A percentile compares a stretch with the other conserved stretches of the same genome.
phyloP scores from a whole-genome alignment of 1,284 basidiomycete species.

The Trichosporon sp. region DNA sequence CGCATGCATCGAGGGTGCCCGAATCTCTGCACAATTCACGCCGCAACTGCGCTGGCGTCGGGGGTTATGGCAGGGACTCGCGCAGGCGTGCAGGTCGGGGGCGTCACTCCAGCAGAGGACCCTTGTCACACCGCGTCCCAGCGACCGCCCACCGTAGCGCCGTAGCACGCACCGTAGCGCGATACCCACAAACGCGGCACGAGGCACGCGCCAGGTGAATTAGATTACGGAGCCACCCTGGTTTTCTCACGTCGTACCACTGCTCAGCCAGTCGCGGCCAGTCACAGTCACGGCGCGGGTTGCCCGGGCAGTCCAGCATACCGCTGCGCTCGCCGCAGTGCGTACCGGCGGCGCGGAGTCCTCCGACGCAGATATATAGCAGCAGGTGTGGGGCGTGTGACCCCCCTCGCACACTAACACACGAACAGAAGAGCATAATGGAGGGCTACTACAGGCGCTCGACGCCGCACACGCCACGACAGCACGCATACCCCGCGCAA shows the following conservation, averaged over 20 bases:
- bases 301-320: too few relatives aligned
- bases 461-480: not conserved
- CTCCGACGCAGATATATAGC: not conserved
- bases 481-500: not conserved
- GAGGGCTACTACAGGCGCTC: not conserved
- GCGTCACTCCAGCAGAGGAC: not conserved
- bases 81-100: not conserved
- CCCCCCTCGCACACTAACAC: not conserved
- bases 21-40: too few relatives aligned
- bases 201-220: not conserved
- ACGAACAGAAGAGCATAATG: not conserved
- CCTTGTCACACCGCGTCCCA: not conserved
- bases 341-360: not conserved
- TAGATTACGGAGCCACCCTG: not conserved
- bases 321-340: not conserved
- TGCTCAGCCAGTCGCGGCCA: not conserved
- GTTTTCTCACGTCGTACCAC: constrained; percentile 1
- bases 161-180: too few relatives aligned
- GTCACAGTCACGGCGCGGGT: too few relatives aligned
- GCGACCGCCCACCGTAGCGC: too few relatives aligned
- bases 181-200: not conserved
- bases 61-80: too few relatives aligned
- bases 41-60: too few relatives aligned
- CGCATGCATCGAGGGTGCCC: too few relatives aligned
- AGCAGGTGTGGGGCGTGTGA: not conserved